A percentile compares a stretch with the other conserved stretches of the same genome.
Conservation (phyloP, 495 filamentous ascomycete genomes). For the Lasiosphaeria hispida region DNA sequence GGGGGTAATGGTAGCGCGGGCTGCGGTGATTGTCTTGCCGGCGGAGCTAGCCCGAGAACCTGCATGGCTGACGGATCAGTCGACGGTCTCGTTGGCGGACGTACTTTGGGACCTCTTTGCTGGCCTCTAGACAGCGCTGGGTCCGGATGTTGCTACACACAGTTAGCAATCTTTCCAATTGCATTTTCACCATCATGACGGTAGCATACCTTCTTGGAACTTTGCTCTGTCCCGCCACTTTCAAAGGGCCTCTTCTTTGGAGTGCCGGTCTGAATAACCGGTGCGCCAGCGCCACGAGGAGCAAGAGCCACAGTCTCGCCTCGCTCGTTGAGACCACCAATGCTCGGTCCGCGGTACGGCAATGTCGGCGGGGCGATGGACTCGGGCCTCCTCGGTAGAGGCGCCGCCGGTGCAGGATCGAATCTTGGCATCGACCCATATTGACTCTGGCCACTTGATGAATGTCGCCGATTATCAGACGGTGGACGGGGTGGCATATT, state of each 20-base stretch:
- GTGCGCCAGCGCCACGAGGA: slow-evolving; percentile 17
- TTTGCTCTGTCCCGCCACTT: slow-evolving; percentile 12
- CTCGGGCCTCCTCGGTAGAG: not conserved
- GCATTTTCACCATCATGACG: too few relatives aligned
- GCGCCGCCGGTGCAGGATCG: not conserved
- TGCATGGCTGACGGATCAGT: slow-evolving; percentile 32
- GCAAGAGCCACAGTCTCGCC: slow-evolving; percentile 19
- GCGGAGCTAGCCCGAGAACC: slow-evolving; percentile 30
- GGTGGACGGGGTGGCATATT: too few relatives aligned
- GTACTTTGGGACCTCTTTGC: slow-evolving; percentile 12
- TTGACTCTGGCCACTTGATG: too few relatives aligned
- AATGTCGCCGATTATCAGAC: too few relatives aligned
- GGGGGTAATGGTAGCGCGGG: too few relatives aligned
- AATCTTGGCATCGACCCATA: not conserved
- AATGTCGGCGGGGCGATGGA: slow-evolving; percentile 7
- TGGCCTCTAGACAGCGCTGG: not conserved
- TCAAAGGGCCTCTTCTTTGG: slow-evolving; percentile 33
- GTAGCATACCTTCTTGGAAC: slow-evolving; percentile 30
- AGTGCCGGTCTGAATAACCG: slow-evolving; percentile 25
- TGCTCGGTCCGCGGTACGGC: slow-evolving; percentile 22
- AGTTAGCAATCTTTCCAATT: not conserved
- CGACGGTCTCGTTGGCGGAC: slow-evolving; percentile 10
- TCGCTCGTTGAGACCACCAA: slow-evolving; percentile 28
- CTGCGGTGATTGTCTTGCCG: slow-evolving; percentile 20
- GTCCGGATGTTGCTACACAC: slow-evolving; percentile 10